Evolutionary conservation across 306 rosid genomes (phyloP), one percentile per base, ranked within the genome.

Genomic region (Vigna hirtella): DNA sequence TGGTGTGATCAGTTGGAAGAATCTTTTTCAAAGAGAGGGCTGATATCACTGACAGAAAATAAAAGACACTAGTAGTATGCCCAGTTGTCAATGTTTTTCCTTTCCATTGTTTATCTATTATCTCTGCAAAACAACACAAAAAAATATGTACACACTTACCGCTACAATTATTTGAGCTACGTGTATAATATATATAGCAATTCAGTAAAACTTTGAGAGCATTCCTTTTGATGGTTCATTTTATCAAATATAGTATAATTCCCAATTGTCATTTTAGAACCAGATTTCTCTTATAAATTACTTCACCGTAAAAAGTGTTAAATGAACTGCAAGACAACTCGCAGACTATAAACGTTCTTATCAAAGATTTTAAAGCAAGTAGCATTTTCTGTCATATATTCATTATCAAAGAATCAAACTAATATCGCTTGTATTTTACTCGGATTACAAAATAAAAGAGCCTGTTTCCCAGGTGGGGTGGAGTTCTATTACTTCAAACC

Each of bases 61-160:
- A 85, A 88, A 85, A 81, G 78, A 86, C 89, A 83, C 55, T 75
- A 45, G 38, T 66, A 49, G 50, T 3, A 28, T 86, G 86, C 79
- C 91, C 49, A 86, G 90, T 88, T 87, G 93, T 87, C 79, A 83
- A 81, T 86, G 81, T 79, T 74, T 87, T 84, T 78, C 63, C 12
- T 53, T 57, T 69, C 50, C 1, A 59, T 24, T 43, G 30, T 76
- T 70, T 45, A 5, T 48, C 73, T 16, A 3, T 49, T 16, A 3
- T 49, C 47, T 42, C 47, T 42, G 4, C 56, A 64, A 48, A 66
- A 66, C 12, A 40, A 73, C 47, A 57, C n/a, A 40, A 9, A 66
- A 42, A 36, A 9, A 42, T 42, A 55, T 17, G 20, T 13, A 38
- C 49, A 55, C 20, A 17, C 3, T 53, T 72, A 22, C 14, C 3